Base-by-base conservation (phyloP, 78 protist species). In the Cavenderia fasciculata region DNA sequence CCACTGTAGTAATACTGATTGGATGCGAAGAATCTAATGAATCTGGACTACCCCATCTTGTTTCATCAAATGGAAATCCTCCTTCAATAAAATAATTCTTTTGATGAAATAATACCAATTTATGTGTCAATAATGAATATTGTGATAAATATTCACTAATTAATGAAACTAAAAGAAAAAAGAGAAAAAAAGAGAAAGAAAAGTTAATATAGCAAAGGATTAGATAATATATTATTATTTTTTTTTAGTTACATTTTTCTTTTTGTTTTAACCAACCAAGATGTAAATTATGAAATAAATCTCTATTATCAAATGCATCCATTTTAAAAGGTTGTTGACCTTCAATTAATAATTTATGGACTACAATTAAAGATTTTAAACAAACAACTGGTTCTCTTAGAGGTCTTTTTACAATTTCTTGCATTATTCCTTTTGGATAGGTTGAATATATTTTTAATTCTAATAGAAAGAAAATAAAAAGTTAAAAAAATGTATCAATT, bases 231-330 rank as follows among this genome's bases (percentile, higher is more conserved):
- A n/a, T n/a, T n/a, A n/a, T n/a, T n/a, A n/a, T n/a, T n/a, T n/a
- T 25, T 29, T 11, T 31, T 40, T 14, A 75, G 70, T 3, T 79
- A 79, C 89, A 82, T 68, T 46, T 82, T 5, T 82, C 89, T 65
- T 52, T 78, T 68, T 82, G 89, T 68, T 82, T 82, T 56, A 59
- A 43, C 89, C 89, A 82, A 56, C 89, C 89, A 66, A 82, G 59
- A 68, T 68, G 47, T 65, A 82, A 68, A 68, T 82, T 82, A 43
- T 82, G 43, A 43, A 82, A 82, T 43, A 82, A 43, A 68, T 82
- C 89, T 43, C 56, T 82, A 68, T 70, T 82, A 27, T 82, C 89
- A 68, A 54, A 68, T 8, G 43, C 52, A 68, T 68, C 77, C 0
- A 12, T 31, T 44, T 68, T 82, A 29, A 82, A 82, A 33, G 63